Evolutionary conservation across 2,329 filamentous ascomycete genomes (phyloP), one percentile per base, ranked within the genome.

Genomic region (Aspergillus udagawae): DNA sequence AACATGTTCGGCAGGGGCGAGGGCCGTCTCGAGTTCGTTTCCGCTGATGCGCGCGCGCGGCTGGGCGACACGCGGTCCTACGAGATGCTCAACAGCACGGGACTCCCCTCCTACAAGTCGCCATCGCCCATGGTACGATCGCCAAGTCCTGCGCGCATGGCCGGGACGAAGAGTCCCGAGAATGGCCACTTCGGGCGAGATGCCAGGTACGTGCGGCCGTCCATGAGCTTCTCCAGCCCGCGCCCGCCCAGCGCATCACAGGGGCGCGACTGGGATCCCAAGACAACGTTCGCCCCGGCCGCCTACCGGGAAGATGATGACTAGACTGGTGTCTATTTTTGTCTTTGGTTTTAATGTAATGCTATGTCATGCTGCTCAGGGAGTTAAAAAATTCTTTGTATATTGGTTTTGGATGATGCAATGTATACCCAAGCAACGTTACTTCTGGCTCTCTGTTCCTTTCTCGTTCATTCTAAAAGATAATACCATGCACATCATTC

Each of bases 11-110:
- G 76, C 23, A 73, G 70, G 20, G 44, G 14, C 44, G 21, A 25
- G 4, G 44, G 10, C 38, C 74, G 77, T 58, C 85, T 88, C 66
- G 93, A 97, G 73, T 97, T 97, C 67, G 89, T 96, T 62, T 95
- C 91, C 42, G 87, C 89, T 49, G 93, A 97, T 70, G 91, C 92
- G 49, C 83, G 83, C 65, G 81, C 84, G 58, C 73, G 82, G 58
- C 86, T 86, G 62, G 82, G 83, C 72, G 85, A 87, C 66, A 80
- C 80, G 71, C 83, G 85, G 77, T 85, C 87, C 73, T 92, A 92
- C 80, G 90, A 92, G 80, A 92, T 92, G 89, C 86, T 92, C 49
- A 72, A 63, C 20, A 66, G 59, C 42, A 57, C 67, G 3, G 63
- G 54, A 9, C 41, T 61, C 21, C 58, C 59, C 2, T 54, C 57